A percentile compares a stretch with the other conserved stretches of the same genome.
Evolutionary conservation across 139 green algal species (phyloP).

Genomic region (Chlamydomonas eustigma): DNA sequence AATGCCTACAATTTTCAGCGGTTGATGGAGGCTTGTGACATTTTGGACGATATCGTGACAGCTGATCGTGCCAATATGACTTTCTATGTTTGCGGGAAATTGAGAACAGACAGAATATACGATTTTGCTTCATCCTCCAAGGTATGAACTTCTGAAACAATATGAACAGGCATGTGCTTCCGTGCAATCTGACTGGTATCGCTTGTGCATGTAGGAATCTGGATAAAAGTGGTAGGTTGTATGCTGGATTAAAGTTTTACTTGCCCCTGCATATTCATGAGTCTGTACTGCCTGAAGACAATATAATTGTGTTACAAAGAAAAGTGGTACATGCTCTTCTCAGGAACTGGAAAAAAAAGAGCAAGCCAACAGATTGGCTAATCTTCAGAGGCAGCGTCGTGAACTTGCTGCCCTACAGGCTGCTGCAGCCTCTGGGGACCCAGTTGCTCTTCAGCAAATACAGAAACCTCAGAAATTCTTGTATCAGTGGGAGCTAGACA

Average conservation of each 20-base stretch:
- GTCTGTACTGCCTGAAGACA: no score
- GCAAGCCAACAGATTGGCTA: background rate
- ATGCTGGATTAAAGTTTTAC: no score
- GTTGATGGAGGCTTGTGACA: constrained; percentile 1
- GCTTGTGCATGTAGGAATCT: no score
- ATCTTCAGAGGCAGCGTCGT: background rate
- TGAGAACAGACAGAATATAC: background rate
- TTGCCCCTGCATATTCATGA: no score
- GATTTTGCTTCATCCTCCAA: constrained; percentile 2
- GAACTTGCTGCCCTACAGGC: background rate
- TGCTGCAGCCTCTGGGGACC: background rate
- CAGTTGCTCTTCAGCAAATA: background rate
- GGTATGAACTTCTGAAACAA: no score
- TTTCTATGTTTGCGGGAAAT: background rate
- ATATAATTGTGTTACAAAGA: no score
- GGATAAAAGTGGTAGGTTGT: no score
- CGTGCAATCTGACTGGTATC: no score
- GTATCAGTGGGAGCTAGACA: background rate
- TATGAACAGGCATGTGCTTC: no score
- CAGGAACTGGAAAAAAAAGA: background rate
- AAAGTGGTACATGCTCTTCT: no score
- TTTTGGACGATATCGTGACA: constrained; percentile 5
- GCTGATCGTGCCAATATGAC: background rate
- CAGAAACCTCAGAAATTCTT: background rate
- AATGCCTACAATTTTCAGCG: constrained; percentile 6